phyloP scores from a whole-genome alignment of 1,284 basidiomycete genomes.

The Agroathelia rolfsii region DNA sequence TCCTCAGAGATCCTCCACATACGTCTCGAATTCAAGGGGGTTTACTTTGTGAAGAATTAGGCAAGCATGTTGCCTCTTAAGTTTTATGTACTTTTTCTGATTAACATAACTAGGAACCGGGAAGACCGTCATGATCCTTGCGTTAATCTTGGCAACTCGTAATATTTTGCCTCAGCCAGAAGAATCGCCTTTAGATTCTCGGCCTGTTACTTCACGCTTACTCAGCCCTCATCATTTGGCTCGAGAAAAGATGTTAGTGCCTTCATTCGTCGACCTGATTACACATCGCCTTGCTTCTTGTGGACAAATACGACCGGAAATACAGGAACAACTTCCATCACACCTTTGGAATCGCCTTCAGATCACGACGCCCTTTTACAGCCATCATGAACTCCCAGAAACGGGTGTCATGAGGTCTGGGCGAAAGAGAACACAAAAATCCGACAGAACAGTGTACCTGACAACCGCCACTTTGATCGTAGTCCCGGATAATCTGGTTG shows the following conservation, averaged over 20 bases:
- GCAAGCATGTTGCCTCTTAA: constrained; percentile 23
- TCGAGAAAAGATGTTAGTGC: constrained; percentile 23
- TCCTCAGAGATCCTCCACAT: constrained; percentile 42
- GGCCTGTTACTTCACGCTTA: constrained; percentile 22
- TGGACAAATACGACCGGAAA: constrained; percentile 18
- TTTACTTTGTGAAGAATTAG: constrained; percentile 72
- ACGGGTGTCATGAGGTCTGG: constrained; percentile 16
- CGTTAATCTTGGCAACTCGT: constrained; percentile 52
- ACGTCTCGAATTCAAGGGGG: constrained; percentile 46
- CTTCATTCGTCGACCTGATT: constrained; percentile 53
- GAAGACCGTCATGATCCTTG: constrained; percentile 69
- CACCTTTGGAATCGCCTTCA: constrained; percentile 31
- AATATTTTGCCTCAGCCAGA: constrained; percentile 51
- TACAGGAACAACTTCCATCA: too few species aligned
- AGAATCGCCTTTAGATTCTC: constrained; percentile 36
- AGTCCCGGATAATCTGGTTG: constrained; percentile 66
- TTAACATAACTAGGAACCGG: constrained; percentile 45
- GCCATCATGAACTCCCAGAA: constrained; percentile 25
- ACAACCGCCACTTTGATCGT: constrained; percentile 71
- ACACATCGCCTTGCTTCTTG: too few species aligned
- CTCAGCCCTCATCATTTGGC: not conserved
- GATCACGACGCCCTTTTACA: constrained; percentile 53
- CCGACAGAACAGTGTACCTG: constrained; percentile 53
- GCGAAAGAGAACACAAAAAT: constrained; percentile 18
- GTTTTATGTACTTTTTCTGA: not conserved